Base-by-base conservation (phyloP, 2,329 filamentous ascomycete genomes). In the Fusarium temperatum region DNA sequence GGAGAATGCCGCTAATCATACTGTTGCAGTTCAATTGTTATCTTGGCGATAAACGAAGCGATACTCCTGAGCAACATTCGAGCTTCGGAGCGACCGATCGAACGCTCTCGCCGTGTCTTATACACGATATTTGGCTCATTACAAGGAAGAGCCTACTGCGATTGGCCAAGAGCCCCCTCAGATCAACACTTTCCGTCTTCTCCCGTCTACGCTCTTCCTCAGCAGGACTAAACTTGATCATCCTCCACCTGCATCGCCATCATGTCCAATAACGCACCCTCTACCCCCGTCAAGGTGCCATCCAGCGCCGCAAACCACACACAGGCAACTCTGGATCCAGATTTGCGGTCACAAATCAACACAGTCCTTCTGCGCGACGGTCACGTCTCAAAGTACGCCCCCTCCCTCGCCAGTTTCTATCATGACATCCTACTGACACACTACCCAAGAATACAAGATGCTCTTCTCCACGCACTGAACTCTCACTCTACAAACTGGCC, bases 261-360 rank as follows among this genome's bases (percentile, higher is more conserved):
- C 65, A 87, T 87, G 85, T 85, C 86, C 70, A 85, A 83, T 76
- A 85, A 85, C 77, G 60, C 78, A 60, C 83, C 87, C 41, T 84
- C 88, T 36, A 89, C 89, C 28, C 89, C 89, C 9, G 88, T 90
- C 76, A 90, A 90, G 79, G 88, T 92, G 55, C 88, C 90, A 20
- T 82, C 87, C 12, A 87, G 88, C 38, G 88, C 88, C n/a, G 85
- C 89, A 7, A 87, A 85, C 75, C 90, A 92, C 81, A 88, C 89
- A 22, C 83, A 88, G 56, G 88, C 89, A 11, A 92, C 89, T 14
- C 85, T 89, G 64, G 90, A 92, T 75, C 85, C 87, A 12, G 90
- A 92, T 66, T 81, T 92, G 64, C 85, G 90, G 28, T 91, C 89
- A 5, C 86, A 91, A 75, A 89, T 92, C 77, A 92, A 92, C 78